A percentile compares a stretch with the other conserved stretches of the same genome.
Evolutionary conservation across 371 early-diverging fungal genomes (phyloP).

Genomic region (Umbelopsis sp.): DNA sequence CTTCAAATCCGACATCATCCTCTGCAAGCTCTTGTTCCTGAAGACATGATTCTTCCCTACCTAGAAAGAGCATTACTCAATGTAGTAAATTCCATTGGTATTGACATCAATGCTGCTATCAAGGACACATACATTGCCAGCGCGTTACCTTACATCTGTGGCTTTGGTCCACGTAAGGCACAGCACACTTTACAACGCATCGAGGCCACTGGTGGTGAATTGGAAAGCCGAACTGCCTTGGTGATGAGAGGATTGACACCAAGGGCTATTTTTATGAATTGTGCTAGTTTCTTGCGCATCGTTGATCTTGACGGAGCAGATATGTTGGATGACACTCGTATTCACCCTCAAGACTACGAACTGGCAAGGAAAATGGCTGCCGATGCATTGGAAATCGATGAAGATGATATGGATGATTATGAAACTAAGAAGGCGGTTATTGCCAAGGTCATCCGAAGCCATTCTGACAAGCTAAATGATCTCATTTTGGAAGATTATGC

Average conservation of each 20-base stretch:
- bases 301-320: conserved; percentile 56
- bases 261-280: conserved; percentile 88
- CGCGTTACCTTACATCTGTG: conserved; percentile 88
- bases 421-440: conserved; percentile 62
- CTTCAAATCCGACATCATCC: conserved; percentile 74
- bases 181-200: conserved; percentile 65
- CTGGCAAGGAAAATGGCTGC: conserved; percentile 97
- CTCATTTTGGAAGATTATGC: conserved; percentile 92
- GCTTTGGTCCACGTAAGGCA: conserved; percentile 96
- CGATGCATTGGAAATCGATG: conserved; percentile 95
- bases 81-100: conserved; percentile 84
- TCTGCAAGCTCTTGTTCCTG: conserved; percentile 73
- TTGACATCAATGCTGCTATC: conserved; percentile 86
- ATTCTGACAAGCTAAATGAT: conserved; percentile 81
- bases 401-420: conserved; percentile 75
- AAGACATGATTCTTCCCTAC: conserved; percentile 62
- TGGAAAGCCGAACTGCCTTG: conserved; percentile 74
- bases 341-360: conserved; percentile 95
- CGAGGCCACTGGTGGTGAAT: conserved; percentile 44
- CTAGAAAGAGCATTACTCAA: conserved; percentile 91
- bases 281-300: conserved; percentile 90
- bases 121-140: conserved; percentile 69
- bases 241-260: conserved; percentile 69
- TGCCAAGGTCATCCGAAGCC: conserved; percentile 79
- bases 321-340: conserved; percentile 94